Evolutionary conservation across 2,329 filamentous ascomycete species (phyloP).

Genomic region (Alternaria solani): DNA sequence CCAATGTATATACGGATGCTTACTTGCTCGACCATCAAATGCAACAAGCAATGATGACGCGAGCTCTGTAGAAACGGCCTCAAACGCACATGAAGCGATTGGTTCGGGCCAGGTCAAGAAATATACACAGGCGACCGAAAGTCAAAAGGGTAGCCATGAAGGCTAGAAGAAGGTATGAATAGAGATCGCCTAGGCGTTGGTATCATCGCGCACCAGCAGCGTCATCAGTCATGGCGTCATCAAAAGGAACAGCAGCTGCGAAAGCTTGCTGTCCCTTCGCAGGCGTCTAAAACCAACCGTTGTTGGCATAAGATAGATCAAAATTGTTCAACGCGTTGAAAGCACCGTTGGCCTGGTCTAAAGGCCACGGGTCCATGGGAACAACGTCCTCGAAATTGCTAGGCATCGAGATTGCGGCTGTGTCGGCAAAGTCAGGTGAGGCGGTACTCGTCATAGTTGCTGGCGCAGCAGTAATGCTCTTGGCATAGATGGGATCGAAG

Average conservation of each 20-base stretch:
- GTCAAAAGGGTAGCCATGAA: conserved; percentile 32
- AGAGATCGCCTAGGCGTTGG: conserved; percentile 31
- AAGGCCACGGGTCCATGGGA: conserved; percentile 42
- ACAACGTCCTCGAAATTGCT: conserved; percentile 41
- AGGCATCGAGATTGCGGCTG: conserved; percentile 44
- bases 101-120: conserved; percentile 37
- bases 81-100: conserved; percentile 27
- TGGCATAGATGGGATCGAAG: conserved; percentile 43
- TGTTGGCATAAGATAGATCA: conserved; percentile 38
- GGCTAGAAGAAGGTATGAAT: conserved; percentile 30
- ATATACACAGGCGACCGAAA: conserved; percentile 49
- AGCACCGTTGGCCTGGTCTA: conserved; percentile 37
- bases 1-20: conserved; percentile 31
- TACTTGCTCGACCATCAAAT: conserved; percentile 19
- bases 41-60: conserved; percentile 15
- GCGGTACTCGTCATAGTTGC: conserved; percentile 35
- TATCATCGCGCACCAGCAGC: conserved; percentile 42
- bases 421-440: conserved; percentile 35
- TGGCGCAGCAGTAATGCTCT: conserved; percentile 33
- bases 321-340: conserved; percentile 36
- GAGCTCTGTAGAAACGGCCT: conserved; percentile 34
- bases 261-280: conserved; percentile 23
- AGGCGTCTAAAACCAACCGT: conserved; percentile 45
- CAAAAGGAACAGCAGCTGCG: conserved; percentile 28
- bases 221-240: conserved; percentile 51